Evolutionary conservation across 352 stramenopile species (phyloP), one percentile per base, ranked within the genome.

Genomic region (Phytophthora ohioensis): DNA sequence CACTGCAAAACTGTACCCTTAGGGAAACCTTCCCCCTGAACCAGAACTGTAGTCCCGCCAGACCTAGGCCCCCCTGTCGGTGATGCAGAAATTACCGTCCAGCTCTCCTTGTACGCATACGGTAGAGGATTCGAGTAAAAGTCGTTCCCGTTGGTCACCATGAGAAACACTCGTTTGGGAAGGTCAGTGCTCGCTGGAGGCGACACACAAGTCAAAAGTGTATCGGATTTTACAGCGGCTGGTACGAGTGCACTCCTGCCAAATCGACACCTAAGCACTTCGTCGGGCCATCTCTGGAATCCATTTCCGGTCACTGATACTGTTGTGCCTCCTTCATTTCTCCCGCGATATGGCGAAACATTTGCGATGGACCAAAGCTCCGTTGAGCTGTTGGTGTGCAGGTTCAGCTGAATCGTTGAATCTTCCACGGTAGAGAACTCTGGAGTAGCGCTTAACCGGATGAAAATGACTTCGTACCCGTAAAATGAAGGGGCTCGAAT

Each of bases 61-160:
- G 35, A 67, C 8, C 75, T 48, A 3, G 84, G 72, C 7, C 76
- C 82, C 9, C 42, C 59, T 12, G 42, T 38, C 15, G 80, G 82
- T 5, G 35, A 68, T 27, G 80, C 54, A 9, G 69, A 63, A 0
- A 27, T 57, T 4, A 88, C 30, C 5, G 31, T 57, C 81, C 82
- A 93, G 0, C 27, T 60, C 10, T 48, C 46, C 34, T 91, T 79
- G 51, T 91, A 94, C 1, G 61, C 39, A 34, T 80, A 94, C 13
- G 58, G 48, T 27, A 91, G 35, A 8, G 80, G 81, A 64, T 94
- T 94, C 0, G 86, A 90, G 51, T 73, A 92, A 52, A 86, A 86
- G 1, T 68, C 75, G 34, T 76, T 48, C 3, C 69, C 73, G 46
- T 92, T 79, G 1, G 81, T 92, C 15, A 93, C 67, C 69, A 87